Percentiles rank a stretch among this genome's conserved stretches.
These are phyloP conservation scores for Metschnikowia corniflorae DNA, from an alignment of 805 yeast genomes.

Conservation along the genomic window DNA sequence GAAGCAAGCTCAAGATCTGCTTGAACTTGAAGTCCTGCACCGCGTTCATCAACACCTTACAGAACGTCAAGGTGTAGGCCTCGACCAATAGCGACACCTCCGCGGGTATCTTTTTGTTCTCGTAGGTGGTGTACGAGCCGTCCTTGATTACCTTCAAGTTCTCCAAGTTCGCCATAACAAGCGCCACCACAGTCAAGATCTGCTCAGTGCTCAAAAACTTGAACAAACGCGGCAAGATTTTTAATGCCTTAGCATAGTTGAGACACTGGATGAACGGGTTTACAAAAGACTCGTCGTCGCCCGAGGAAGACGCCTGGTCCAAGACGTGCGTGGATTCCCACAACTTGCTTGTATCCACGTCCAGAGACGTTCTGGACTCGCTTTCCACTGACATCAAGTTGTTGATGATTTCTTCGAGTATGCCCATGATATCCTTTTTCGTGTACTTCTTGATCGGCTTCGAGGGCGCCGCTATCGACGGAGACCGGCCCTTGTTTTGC, in stretches of 20 bases:
- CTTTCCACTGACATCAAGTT: conserved; percentile 79
- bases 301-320: conserved; percentile 55
- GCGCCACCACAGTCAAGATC: conserved; percentile 69
- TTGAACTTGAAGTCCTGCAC: conserved; percentile 77
- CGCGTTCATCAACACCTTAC: conserved; percentile 80
- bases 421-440: conserved; percentile 50
- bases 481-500: conserved; percentile 26
- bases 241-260: conserved; percentile 82
- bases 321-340: conserved; percentile 79
- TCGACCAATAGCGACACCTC: conserved; percentile 61
- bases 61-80: conserved; percentile 71
- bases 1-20: conserved; percentile 73
- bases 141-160: conserved; percentile 71
- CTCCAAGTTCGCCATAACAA: conserved; percentile 75
- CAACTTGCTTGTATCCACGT: conserved; percentile 42
- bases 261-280: conserved; percentile 83
- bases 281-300: conserved; percentile 45
- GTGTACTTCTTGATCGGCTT: conserved; percentile 31
- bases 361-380: conserved; percentile 33
- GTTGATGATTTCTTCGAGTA: conserved; percentile 75
- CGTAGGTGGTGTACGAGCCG: conserved; percentile 73
- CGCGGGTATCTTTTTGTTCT: conserved; percentile 48
- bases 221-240: conserved; percentile 83
- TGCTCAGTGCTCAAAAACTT: conserved; percentile 76
- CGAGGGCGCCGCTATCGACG: conserved; percentile 33